Conservation (phyloP, 75 land plant species). For the Pinus taeda region DNA sequence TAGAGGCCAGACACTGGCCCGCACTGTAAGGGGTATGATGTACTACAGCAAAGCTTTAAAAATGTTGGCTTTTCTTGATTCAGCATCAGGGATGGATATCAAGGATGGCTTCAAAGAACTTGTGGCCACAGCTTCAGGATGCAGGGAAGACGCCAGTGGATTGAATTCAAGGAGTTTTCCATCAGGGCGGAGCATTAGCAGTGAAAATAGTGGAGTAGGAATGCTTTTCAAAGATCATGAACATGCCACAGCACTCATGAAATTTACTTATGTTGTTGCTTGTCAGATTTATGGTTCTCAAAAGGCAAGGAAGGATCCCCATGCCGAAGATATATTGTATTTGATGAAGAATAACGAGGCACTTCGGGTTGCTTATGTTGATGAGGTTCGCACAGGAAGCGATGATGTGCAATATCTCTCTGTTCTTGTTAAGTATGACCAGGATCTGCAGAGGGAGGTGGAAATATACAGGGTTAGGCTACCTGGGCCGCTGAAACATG, state of each 20-base stretch:
- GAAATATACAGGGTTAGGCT: conserved; percentile 78
- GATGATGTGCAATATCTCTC: conserved; percentile 51
- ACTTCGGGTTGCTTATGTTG: conserved; percentile 90
- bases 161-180: conserved; percentile 18
- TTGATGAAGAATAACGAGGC: conserved; percentile 83
- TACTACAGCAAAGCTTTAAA: conserved; percentile 83
- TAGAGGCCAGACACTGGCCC: conserved; percentile 87
- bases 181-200: conserved; percentile 39
- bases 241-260: conserved; percentile 84
- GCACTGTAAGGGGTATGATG: conserved; percentile 98
- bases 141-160: conserved; percentile 12
- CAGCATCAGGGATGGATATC: conserved; percentile 86
- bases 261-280: conserved; percentile 91
- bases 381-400: conserved; percentile 56
- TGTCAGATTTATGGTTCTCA: conserved; percentile 96
- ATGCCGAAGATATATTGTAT: conserved; percentile 74
- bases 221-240: conserved; percentile 66
- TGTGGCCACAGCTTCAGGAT: conserved; percentile 19
- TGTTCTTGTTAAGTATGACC: conserved; percentile 88
- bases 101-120: conserved; percentile 53
- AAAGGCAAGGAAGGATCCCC: conserved; percentile 66
- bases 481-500: conserved; percentile 90
- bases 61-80: conserved; percentile 81
- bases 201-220: conserved; percentile 40
- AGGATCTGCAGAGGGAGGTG: conserved; percentile 57